Percentiles rank a stretch among this genome's conserved stretches.
These are phyloP conservation scores for Aspergillus indologenus DNA, from an alignment of 495 filamentous ascomycete species.

Conservation along the genomic window DNA sequence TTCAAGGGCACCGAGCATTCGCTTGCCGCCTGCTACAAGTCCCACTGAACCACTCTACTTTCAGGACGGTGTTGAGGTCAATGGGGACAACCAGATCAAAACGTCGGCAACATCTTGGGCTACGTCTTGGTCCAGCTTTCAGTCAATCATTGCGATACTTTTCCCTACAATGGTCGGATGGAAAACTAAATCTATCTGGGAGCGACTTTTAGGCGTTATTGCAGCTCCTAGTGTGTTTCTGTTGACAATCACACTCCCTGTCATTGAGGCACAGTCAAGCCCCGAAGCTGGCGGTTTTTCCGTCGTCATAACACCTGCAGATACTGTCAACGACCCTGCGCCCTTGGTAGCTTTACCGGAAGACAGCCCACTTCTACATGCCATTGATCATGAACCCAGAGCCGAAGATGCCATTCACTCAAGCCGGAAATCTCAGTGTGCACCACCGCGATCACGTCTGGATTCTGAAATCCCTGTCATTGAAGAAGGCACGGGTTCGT, in stretches of 20 bases:
- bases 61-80: conserved; percentile 27
- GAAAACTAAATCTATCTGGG: conserved; percentile 71
- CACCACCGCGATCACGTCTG: conserved; percentile 27
- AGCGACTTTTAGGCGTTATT: conserved; percentile 71
- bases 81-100: conserved; percentile 10
- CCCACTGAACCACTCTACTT: conserved; percentile 46
- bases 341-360: conserved; percentile 40
- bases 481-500: conserved; percentile 21
- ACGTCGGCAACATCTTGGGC: conserved; percentile 65
- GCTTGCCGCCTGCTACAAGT: conserved; percentile 47
- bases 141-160: conserved; percentile 66
- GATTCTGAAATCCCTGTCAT: conserved; percentile 42
- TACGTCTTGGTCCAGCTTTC: conserved; percentile 62
- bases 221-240: conserved; percentile 88
- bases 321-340: conserved; percentile 21
- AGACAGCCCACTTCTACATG: conserved; percentile 39
- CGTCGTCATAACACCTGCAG: conserved; percentile 36
- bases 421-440: conserved; percentile 20
- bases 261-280: conserved; percentile 68
- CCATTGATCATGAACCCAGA: conserved; percentile 18
- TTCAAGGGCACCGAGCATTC: conserved; percentile 52
- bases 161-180: conserved; percentile 87
- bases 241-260: conserved; percentile 87
- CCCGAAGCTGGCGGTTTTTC: conserved; percentile 35
- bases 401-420: conserved; percentile 16